A percentile compares a stretch with the other conserved stretches of the same genome.
phyloP scores from a whole-genome alignment of 345 rosid genomes.

The Cochlearia excelsa region DNA sequence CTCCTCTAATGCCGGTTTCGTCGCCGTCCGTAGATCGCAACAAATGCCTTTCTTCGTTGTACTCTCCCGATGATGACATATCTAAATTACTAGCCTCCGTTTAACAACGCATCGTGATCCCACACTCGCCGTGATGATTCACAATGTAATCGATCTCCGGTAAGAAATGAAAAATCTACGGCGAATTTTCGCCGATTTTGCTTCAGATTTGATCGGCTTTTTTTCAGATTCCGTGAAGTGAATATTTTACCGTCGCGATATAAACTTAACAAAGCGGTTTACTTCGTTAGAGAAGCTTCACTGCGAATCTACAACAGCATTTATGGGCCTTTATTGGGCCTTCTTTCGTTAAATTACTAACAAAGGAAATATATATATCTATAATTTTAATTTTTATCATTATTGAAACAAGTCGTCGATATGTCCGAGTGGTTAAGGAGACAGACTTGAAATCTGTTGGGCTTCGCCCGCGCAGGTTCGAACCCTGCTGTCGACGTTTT shows the following conservation, averaged over 20 bases:
- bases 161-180: neutral
- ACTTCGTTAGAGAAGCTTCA: conserved; percentile 14
- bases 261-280: conserved; percentile 27
- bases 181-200: conserved; percentile 28
- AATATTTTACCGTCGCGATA: conserved; percentile 22
- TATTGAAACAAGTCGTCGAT: conserved; percentile 42
- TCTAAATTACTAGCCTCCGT: conserved; percentile 7
- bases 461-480: conserved; percentile 81
- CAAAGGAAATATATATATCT: too few species aligned
- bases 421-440: conserved; percentile 99
- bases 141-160: neutral
- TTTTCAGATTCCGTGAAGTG: conserved; percentile 22
- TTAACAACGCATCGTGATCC: conserved; percentile 16
- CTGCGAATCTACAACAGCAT: conserved; percentile 1
- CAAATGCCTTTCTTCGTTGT: conserved; percentile 41
- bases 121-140: neutral
- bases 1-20: conserved; percentile 12
- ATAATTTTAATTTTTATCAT: too few species aligned
- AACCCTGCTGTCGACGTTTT: conserved; percentile 81
- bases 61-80: conserved; percentile 39
- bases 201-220: conserved; percentile 33
- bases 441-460: conserved; percentile 93
- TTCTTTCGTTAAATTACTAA: neutral
- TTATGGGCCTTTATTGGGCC: conserved; percentile 31
- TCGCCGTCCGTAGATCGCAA: conserved; percentile 38